Base-by-base conservation (phyloP, 345 rosid genomes). In the Leavenworthia alabamica region DNA sequence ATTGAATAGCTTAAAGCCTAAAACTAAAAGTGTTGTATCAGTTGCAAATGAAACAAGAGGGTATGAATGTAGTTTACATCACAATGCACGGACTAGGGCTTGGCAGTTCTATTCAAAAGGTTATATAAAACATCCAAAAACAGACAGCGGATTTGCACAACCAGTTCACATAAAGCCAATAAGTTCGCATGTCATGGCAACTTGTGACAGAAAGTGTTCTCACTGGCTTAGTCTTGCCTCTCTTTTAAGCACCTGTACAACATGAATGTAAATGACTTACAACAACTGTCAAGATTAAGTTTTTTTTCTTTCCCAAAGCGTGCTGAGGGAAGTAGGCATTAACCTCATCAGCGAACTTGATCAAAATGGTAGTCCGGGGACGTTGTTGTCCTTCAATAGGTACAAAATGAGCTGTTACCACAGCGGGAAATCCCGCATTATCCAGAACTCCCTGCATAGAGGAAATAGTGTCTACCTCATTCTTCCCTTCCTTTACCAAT, bases 341-440 rank as follows among this genome's bases (percentile, higher is more conserved):
- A 48, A 93, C 99, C 99, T 86, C 99, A 75, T 89, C 99, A 11
- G 88, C 85, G 78, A 93, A 93, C 72, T 93, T 93, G 66, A 93
- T 89, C 76, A 93, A 78, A 60, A 93, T 93, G 68, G 99, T 89
- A n/a, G 97, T 93, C 26, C 97, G 82, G 40, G 96, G 96, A 56
- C 97, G 85, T 48, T 87, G 99, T 73, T 81, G 97, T 19, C 99
- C 99, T 64, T 93, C 99, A 68, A 90, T 81, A 3, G 99, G 99
- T 58, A 93, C 97, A 75, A 93, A 93, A 80, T 93, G 99, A 17
- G 99, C 95, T 13, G 97, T 93, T 64, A 93, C 97, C 11, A 93
- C 85, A 7, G 97, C 96, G 17, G 96, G 99, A 72, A 93, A 93
- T 56, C 97, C 96, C 4, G 97, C 90, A 66, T 84, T 35, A 44